Base-by-base conservation (phyloP, 257 asterid genomes). In the Plectranthus barbatus region DNA sequence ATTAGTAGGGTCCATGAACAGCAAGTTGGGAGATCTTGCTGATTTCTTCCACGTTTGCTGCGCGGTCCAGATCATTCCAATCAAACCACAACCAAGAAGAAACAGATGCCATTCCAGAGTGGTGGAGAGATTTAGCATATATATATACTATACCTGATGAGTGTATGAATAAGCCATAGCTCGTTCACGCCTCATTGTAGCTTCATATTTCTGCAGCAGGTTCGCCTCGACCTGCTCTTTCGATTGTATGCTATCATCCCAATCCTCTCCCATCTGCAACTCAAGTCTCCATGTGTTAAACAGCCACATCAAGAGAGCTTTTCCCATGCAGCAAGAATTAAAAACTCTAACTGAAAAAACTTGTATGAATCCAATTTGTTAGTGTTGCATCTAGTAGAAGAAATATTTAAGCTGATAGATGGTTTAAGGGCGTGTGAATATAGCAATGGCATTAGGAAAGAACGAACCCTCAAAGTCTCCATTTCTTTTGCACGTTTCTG, bases 31-130 rank as follows among this genome's bases (percentile, higher is more conserved):
- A 19, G 91, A 52, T 74, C 83, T 87, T 36, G 82, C 67, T 14
- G 97, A 81, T 73, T 86, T 86, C 83, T 90, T 93, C 99, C 94
- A 84, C 6, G 85, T 80, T 85, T 90, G 95, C 97, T 92, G 94
- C 69, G 54, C 41, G 34, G 49, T 72, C 56, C 48, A 50, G 26
- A 72, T 31, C 61, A 42, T 33, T 31, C 26, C 33, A 18, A 46
- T 67, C 20, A 66, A 62, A 58, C 11, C n/a, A 17, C 19, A 13
- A 39, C 7, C 6, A 19, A 33, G 9, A 23, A 31, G 29, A 26
- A 26, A 1, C 31, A 26, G 2, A 26, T 26, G 5, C 2, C 31
- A 26, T 26, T 26, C 31, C 2, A 26, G 5, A 1, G 31, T 26
- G 47, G 31, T 48, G 26, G 49, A n/a, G 56, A 55, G 29, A 18